Percentiles rank a stretch among this genome's conserved stretches.
Conservation (phyloP, 208 protist species). For the Porcisia deanei region DNA sequence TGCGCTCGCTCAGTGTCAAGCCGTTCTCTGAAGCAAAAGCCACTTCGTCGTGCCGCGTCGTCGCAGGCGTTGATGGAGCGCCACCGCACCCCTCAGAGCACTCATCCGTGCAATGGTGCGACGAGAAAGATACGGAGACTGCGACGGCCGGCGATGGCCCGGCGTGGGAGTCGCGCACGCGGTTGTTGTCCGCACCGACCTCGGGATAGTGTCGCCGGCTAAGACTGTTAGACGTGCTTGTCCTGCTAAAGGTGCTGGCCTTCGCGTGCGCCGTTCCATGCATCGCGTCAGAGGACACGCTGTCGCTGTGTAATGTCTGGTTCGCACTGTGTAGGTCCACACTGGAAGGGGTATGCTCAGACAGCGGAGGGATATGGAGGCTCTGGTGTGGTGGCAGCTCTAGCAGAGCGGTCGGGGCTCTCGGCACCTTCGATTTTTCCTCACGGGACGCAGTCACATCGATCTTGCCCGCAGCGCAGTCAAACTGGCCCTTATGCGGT, state of each 20-base stretch:
- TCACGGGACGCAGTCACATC: constrained; percentile 35
- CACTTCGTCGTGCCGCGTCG: constrained; percentile 36
- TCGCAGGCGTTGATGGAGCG: constrained; percentile 30
- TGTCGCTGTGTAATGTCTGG: neutral
- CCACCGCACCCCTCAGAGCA: constrained; percentile 22
- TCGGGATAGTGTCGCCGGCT: constrained; percentile 23
- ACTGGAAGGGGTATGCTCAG: neutral
- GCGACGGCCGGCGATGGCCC: constrained; percentile 7
- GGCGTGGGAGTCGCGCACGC: neutral
- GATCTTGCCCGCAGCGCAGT: constrained; percentile 36
- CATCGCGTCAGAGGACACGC: neutral
- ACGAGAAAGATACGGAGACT: constrained; percentile 1
- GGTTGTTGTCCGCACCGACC: constrained; percentile 32
- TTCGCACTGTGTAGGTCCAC: neutral
- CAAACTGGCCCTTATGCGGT: constrained; percentile 37
- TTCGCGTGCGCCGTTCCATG: neutral
- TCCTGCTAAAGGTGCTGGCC: neutral
- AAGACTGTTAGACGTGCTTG: constrained; percentile 20
- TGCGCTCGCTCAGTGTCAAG: constrained; percentile 29
- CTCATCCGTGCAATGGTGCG: constrained; percentile 23
- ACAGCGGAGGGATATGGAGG: neutral
- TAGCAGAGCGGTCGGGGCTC: neutral
- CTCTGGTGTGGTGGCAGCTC: constrained; percentile 6
- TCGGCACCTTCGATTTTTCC: constrained; percentile 8
- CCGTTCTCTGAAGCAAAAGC: constrained; percentile 42